Base-by-base conservation (phyloP, 1,139 yeast genomes). In the Magnusiomyces clavatus region DNA sequence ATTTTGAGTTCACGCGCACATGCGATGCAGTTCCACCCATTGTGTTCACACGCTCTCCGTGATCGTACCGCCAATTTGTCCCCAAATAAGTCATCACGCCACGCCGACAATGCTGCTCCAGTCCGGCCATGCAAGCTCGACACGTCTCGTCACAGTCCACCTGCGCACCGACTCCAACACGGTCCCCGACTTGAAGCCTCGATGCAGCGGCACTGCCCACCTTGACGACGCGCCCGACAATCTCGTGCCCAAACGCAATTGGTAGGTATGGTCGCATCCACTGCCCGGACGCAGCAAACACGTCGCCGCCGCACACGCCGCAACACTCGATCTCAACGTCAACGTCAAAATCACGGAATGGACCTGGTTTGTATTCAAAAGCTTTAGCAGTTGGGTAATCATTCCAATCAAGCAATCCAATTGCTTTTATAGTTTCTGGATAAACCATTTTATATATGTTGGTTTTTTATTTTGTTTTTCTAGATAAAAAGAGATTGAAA, bases 11-110 rank as follows among this genome's bases (percentile, higher is more conserved):
- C 44, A 77, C 81, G 55, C 81, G 73, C 42, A 78, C 67, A 64
- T 77, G 80, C 46, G 80, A 75, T 11, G 86, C 69, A 64, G 79
- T 81, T 5, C 86, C 86, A 60, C 87, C 86, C 59, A 78, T 79
- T 17, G 73, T 72, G 20, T 46, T 47, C 34, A 50, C 43, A 14
- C 64, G 66, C 64, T 58, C 65, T 14, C 48, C 50, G 47, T 56
- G 54, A 46, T 51, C 48, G 13, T n/a, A n/a, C n/a, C n/a, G n/a
- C n/a, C n/a, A n/a, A n/a, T n/a, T n/a, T n/a, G 50, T 45, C 29
- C 53, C 52, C 35, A 47, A 59, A 64, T 78, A 80, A 37, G 84
- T 79, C 20, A 62, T 64, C 35, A 74, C 74, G 37, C 60, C 57
- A n/a, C 65, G 57, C 6, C 64, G 57, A 63, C 85, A 81, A 69